These are phyloP conservation scores for Boechera stricta DNA, from an alignment of 345 rosid species.

Conservation along the genomic window DNA sequence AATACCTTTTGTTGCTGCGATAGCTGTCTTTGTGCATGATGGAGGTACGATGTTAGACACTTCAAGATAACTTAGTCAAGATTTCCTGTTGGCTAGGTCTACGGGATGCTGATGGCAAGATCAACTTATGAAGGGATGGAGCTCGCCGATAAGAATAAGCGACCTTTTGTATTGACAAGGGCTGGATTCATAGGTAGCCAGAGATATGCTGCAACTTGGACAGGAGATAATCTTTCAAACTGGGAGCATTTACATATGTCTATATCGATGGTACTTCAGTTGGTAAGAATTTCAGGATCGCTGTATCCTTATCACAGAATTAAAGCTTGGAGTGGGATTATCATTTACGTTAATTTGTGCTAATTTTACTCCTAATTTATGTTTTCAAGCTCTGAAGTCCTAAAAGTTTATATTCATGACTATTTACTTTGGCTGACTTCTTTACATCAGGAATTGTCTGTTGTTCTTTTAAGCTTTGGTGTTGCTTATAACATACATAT, in stretches of 20 bases:
- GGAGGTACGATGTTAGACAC: slow-evolving; percentile 4
- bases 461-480: not conserved
- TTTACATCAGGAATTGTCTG: not conserved
- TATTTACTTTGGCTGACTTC: slow-evolving; percentile 9
- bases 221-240: slow-evolving; percentile 90
- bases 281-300: slow-evolving; percentile 59
- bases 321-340: slow-evolving; percentile 1
- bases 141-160: slow-evolving; percentile 69
- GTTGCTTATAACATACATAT: slow-evolving; percentile 6
- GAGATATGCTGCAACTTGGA: slow-evolving; percentile 93
- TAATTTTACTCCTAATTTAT: not conserved
- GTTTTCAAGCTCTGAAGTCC: slow-evolving; percentile 3
- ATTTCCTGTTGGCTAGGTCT: slow-evolving; percentile 56
- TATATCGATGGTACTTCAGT: slow-evolving; percentile 90
- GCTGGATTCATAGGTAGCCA: slow-evolving; percentile 95
- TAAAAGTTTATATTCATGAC: slow-evolving; percentile 10
- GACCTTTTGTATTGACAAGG: slow-evolving; percentile 94
- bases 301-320: slow-evolving; percentile 8
- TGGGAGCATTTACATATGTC: slow-evolving; percentile 97
- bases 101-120: slow-evolving; percentile 93
- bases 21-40: too few species aligned
- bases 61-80: slow-evolving; percentile 21
- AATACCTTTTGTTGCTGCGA: not conserved
- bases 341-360: not conserved
- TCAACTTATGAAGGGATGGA: slow-evolving; percentile 88